Evolutionary conservation across 2,329 filamentous ascomycete genomes (phyloP), one percentile per base, ranked within the genome.

Genomic region (Talaromyces albobiverticillius): DNA sequence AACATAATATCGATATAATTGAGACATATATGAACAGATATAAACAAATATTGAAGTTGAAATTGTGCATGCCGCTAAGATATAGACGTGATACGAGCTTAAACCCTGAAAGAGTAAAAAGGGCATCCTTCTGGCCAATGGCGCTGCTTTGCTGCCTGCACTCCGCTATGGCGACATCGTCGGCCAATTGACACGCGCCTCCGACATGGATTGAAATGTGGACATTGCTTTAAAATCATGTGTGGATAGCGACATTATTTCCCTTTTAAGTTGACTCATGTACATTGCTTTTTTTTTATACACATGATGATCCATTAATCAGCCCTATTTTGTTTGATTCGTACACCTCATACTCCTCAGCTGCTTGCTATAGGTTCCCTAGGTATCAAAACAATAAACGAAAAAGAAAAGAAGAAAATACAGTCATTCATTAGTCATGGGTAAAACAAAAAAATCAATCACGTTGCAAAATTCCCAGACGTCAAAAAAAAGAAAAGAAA

Each of bases 161-260:
- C 4, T 52, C 54, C 54, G 45, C 49, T 52, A 56, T 56, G 49
- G 54, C 54, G 54, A 53, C 54, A 56, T 56, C 49, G 45, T 25
- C 34, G 25, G 40, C 54, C 49, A 56, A 56, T 55, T 49, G 46
- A 25, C 16, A 9, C 16, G 10, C 8, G 11, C 13, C n/a, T 13
- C 23, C 42, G 16, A n/a, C 16, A 13, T 31, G n/a, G n/a, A n/a
- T n/a, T n/a, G n/a, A n/a, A n/a, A n/a, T n/a, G n/a, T n/a, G n/a
- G n/a, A n/a, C n/a, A n/a, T n/a, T n/a, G n/a, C n/a, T n/a, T n/a
- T n/a, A n/a, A n/a, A n/a, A n/a, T n/a, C n/a, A n/a, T n/a, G n/a
- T n/a, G n/a, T n/a, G n/a, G n/a, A n/a, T n/a, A n/a, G n/a, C n/a
- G n/a, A n/a, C n/a, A n/a, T n/a, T n/a, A n/a, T n/a, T n/a, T n/a